Conservation (phyloP, 1,284 basidiomycete genomes). For the Ganoderma meredithae region DNA sequence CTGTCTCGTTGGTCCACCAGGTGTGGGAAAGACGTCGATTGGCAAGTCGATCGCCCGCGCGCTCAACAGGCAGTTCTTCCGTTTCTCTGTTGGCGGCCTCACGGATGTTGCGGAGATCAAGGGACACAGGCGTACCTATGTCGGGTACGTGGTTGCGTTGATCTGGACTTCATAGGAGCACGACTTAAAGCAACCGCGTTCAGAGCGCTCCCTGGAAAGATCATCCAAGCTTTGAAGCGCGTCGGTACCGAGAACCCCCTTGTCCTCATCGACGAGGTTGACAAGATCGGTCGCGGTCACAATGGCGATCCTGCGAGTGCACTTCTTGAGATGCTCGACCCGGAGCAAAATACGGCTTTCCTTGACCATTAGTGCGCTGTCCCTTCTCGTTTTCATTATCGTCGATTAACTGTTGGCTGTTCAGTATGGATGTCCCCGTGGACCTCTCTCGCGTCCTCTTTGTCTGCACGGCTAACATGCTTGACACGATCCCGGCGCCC, state of each 20-base stretch:
- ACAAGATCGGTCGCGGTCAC: slow-evolving; percentile 97
- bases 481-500: slow-evolving; percentile 97
- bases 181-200: slow-evolving; percentile 14
- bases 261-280: slow-evolving; percentile 97
- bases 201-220: slow-evolving; percentile 95
- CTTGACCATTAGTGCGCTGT: slow-evolving; percentile 89
- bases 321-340: slow-evolving; percentile 96
- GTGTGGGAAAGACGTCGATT: slow-evolving; percentile 95
- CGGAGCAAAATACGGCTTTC: slow-evolving; percentile 97
- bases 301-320: slow-evolving; percentile 97
- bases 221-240: slow-evolving; percentile 96
- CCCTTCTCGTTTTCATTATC: neutral
- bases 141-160: slow-evolving; percentile 64
- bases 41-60: slow-evolving; percentile 95
- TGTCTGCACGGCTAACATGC: slow-evolving; percentile 95
- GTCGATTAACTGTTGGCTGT: neutral
- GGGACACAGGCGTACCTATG: slow-evolving; percentile 96
- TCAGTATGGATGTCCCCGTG: slow-evolving; percentile 95
- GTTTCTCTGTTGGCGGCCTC: slow-evolving; percentile 96
- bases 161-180: neutral
- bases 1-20: slow-evolving; percentile 95
- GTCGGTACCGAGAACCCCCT: slow-evolving; percentile 98
- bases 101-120: slow-evolving; percentile 99
- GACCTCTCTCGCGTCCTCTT: slow-evolving; percentile 97
- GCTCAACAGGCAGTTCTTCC: slow-evolving; percentile 88